Evolutionary conservation across 2,329 filamentous ascomycete genomes (phyloP), one percentile per base, ranked within the genome.

Genomic region (Neofusicoccum umdonicola): DNA sequence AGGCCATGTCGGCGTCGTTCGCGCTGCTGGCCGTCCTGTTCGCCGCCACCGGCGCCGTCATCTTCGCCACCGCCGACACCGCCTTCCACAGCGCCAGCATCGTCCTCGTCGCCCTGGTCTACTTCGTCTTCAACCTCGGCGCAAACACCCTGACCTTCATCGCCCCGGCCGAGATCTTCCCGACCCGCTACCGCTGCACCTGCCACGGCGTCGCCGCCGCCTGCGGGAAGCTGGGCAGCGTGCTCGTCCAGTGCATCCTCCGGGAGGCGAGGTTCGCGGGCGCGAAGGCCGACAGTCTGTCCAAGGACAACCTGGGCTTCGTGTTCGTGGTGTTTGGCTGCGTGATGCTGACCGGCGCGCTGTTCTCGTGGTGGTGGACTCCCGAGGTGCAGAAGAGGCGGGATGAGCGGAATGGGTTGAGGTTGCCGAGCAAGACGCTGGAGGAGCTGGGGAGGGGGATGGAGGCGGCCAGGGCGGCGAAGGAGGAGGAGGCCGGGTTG

Each of bases 141-240:
- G 72, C 74, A 4, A 77, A 77, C 54, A 72, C 73, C 3, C 73
- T 74, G 1, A 76, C 75, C 3, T 77, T 77, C 62, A 76, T 77
- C 50, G 82, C 85, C 42, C 81, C 84, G n/a, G 83, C 83, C 12
- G 84, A 85, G 67, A 78, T 84, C 60, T 86, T 85, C 67, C 84
- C 84, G 3, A 86, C 84, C 0, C 77, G 81, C 17, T 85, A 85
- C 68, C 79, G 84, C 17, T 83, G 79, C 61, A 83, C 81, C 1
- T 83, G 80, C 66, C 82, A 86, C 69, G 84, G 84, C 19, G 79
- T 86, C 66, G 79, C 80, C 34, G 84, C 84, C n/a, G 84, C 78
- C 0, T 71, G 78, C 1, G 84, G 84, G 3, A 86, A 86, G 69
- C 71, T 86, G 0, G 84, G 84, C 17, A 82, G 83, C 0, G 77